Evolutionary conservation across 108 stramenopile species (phyloP), one percentile per base, ranked within the genome.

Genomic region (Pinguiococcus pyrenoidosus): DNA sequence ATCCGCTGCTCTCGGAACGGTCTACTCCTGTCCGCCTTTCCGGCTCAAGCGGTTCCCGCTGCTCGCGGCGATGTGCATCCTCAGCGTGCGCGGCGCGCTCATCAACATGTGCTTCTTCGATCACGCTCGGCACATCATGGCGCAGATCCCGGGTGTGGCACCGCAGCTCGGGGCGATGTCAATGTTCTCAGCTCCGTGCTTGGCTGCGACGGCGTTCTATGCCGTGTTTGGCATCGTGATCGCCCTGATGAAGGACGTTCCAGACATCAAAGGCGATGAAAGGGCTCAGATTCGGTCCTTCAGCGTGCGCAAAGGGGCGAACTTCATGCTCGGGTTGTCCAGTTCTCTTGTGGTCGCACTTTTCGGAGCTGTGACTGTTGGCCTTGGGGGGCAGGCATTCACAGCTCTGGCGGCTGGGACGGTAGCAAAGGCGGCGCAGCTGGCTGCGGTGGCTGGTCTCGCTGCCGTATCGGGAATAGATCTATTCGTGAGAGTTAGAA

Each of bases 21-120:
- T 82, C 50, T 94, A 94, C 68, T 82, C 80, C 18, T 30, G 47
- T 12, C 56, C 56, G 12, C 82, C 86, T 1, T 75, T 84, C 59
- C 78, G 86, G 24, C 68, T 84, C 54, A 85, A 95, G 74, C 70
- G 89, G 32, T 91, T 82, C 70, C 92, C 92, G 9, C 46, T 88
- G n/a, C 51, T 89, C 44, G 92, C 92, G 4, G 89, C 88, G 20
- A 75, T 87, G 57, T 88, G 84, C 48, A 95, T 95, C 60, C 79
- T 89, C 27, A 82, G 78, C 25, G 89, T 91, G 5, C 69, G 92
- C 34, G 92, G 89, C 0, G 68, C 83, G 6, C 68, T 91, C 16
- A 85, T 95, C 58, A 95, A 91, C 71, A 82, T 82, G 9, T 71
- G 83, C 30, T 83, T 86, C 56, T 88, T 73, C 69, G 72, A 80